A percentile compares a stretch with the other conserved stretches of the same genome.
phyloP scores from a whole-genome alignment of 2,329 filamentous ascomycete genomes.

The Ophiostoma tasmaniense region DNA sequence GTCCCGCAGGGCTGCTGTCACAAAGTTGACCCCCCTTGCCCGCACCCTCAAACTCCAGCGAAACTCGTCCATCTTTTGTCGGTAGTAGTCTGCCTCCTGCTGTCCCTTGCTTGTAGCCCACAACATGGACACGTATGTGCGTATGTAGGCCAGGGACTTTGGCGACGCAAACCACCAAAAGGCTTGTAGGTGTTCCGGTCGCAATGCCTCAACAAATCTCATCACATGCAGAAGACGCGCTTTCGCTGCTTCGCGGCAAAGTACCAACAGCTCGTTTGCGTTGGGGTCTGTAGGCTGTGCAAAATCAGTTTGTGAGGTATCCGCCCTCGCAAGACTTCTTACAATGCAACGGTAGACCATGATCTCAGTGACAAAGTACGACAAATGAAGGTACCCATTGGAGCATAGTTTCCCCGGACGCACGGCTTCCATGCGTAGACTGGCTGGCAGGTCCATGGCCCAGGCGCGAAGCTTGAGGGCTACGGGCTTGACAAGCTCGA shows the following conservation, averaged over 20 bases:
- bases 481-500: background rate
- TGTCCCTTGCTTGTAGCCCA: conserved; percentile 33
- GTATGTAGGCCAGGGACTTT: conserved; percentile 25
- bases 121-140: conserved; percentile 34
- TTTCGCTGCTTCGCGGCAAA: background rate
- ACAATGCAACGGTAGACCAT: conserved; percentile 43
- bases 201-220: background rate
- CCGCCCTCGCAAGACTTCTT: conserved; percentile 30
- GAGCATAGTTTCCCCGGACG: conserved; percentile 25
- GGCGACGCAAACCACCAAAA: background rate
- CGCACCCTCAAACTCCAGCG: conserved; percentile 28
- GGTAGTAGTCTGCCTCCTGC: conserved; percentile 34
- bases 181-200: background rate
- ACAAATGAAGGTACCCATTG: conserved; percentile 40
- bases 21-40: background rate
- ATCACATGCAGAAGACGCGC: background rate
- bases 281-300: no score
- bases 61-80: conserved; percentile 33
- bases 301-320: background rate
- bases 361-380: conserved; percentile 44
- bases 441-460: background rate
- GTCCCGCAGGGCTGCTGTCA: background rate
- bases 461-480: background rate
- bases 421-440: background rate
- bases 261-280: background rate